These are phyloP conservation scores for Filobasidium wieringae DNA, from an alignment of 768 basidiomycete genomes.

Conservation along the genomic window DNA sequence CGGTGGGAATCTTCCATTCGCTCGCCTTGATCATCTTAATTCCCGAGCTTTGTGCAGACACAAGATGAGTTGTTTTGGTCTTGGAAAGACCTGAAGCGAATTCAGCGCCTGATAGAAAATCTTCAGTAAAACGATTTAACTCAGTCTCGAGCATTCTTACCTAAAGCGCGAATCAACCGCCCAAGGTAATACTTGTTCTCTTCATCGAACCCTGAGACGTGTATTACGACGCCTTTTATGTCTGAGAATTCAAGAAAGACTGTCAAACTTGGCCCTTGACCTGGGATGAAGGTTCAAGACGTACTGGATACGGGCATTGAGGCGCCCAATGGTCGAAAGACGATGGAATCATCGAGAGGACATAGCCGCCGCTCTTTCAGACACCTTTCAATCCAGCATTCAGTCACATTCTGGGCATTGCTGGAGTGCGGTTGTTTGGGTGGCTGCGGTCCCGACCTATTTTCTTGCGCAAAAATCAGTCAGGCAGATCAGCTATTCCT, in stretches of 20 bases:
- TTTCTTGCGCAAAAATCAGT: neutral
- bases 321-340: constrained; percentile 56
- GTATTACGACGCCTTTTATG: constrained; percentile 50
- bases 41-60: constrained; percentile 61
- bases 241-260: neutral
- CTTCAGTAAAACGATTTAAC: neutral
- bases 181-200: constrained; percentile 56
- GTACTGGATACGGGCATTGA: constrained; percentile 54
- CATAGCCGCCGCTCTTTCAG: constrained; percentile 65
- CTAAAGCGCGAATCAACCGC: constrained; percentile 57
- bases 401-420: constrained; percentile 49
- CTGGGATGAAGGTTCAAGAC: too few species aligned
- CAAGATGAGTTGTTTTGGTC: constrained; percentile 55
- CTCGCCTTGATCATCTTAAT: constrained; percentile 64
- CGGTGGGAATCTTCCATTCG: constrained; percentile 67
- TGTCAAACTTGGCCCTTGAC: too few species aligned
- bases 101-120: neutral
- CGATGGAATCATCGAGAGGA: constrained; percentile 53
- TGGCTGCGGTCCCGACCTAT: neutral
- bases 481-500: neutral
- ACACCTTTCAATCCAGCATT: constrained; percentile 87
- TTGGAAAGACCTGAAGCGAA: neutral
- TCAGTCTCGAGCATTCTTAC: constrained; percentile 36
- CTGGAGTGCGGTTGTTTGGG: neutral
- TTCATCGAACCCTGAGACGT: constrained; percentile 61